phyloP scores from a whole-genome alignment of 1,139 yeast genomes.

The Pichia inconspicua region DNA sequence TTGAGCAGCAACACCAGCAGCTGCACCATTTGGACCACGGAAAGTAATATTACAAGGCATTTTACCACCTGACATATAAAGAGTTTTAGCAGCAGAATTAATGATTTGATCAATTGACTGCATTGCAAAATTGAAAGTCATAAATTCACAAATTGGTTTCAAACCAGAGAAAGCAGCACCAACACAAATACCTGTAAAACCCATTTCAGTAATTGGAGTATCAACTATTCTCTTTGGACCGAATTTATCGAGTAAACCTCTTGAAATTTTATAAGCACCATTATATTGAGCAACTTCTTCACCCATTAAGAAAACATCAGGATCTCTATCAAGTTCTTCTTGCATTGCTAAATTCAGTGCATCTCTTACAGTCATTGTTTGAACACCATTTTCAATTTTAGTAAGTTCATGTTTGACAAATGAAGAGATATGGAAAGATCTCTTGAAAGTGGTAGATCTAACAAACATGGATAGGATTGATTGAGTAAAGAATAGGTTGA shows the following conservation, averaged over 20 bases:
- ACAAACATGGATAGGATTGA: not conserved
- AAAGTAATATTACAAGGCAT: conserved; percentile 95
- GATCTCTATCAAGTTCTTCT: conserved; percentile 96
- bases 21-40: conserved; percentile 99
- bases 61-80: conserved; percentile 98
- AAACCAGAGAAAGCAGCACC: conserved; percentile 97
- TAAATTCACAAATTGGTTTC: conserved; percentile 95
- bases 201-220: conserved; percentile 99
- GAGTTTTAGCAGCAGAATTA: conserved; percentile 98
- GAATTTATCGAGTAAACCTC: conserved; percentile 91
- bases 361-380: conserved; percentile 88
- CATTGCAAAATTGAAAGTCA: conserved; percentile 99
- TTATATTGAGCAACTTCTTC: conserved; percentile 99
- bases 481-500: not conserved
- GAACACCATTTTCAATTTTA: conserved; percentile 16
- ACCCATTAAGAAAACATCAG: conserved; percentile 90
- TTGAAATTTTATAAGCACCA: conserved; percentile 97
- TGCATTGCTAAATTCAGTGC: conserved; percentile 93
- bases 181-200: conserved; percentile 94
- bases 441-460: not conserved
- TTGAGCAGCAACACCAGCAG: conserved; percentile 99
- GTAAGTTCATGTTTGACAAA: conserved; percentile 11
- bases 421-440: conserved; percentile 7
- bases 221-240: conserved; percentile 96
- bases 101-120: conserved; percentile 97